phyloP scores from a whole-genome alignment of 805 yeast genomes.

The Isabelozyma pseudorhagii region DNA sequence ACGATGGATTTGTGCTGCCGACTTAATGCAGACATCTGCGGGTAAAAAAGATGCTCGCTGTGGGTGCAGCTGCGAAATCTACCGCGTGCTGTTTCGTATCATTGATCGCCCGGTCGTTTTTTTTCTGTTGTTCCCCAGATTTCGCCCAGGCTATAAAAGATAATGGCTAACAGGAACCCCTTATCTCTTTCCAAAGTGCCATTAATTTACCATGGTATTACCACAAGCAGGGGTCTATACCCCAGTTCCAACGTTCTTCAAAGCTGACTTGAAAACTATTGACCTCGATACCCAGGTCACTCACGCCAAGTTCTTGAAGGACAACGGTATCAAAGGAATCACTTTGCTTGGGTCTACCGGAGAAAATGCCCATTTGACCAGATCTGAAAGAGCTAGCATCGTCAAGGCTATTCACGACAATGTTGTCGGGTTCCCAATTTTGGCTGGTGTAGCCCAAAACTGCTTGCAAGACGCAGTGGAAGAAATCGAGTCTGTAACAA shows the following conservation, averaged over 20 bases:
- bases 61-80: not conserved
- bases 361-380: constrained; percentile 49
- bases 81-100: not conserved
- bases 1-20: not conserved
- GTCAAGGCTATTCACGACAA: constrained; percentile 29
- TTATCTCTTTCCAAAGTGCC: not conserved
- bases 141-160: not conserved
- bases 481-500: constrained; percentile 31
- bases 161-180: too few species aligned
- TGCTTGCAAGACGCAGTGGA: constrained; percentile 43
- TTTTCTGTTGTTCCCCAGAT: not conserved
- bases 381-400: constrained; percentile 39
- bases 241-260: constrained; percentile 54
- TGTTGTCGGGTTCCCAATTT: constrained; percentile 38
- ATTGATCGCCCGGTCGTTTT: not conserved
- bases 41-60: not conserved
- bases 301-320: constrained; percentile 41
- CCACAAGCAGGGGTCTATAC: constrained; percentile 46
- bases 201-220: not conserved
- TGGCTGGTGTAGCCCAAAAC: constrained; percentile 51
- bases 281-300: constrained; percentile 44
- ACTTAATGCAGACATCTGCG: not conserved
- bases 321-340: constrained; percentile 46
- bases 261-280: constrained; percentile 34
- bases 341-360: constrained; percentile 56